Evolutionary conservation across 2,329 filamentous ascomycete genomes (phyloP).

Genomic region (Fusarium sp.): DNA sequence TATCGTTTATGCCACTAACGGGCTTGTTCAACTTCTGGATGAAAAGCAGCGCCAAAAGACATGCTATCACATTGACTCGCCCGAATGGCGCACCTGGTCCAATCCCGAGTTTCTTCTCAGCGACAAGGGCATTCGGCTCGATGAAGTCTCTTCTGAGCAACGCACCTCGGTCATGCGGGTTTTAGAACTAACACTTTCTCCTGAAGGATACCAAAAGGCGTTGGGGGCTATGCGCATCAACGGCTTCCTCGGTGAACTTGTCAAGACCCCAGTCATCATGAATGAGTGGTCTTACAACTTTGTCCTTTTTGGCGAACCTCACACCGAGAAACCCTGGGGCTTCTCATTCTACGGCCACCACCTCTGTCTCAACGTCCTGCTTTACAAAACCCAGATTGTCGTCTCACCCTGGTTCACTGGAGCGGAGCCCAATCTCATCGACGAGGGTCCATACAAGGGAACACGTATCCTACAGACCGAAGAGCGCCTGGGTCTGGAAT

Average conservation of each 20-base stretch:
- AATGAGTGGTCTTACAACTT: constrained; percentile 84
- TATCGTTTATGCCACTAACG: constrained; percentile 65
- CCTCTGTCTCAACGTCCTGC: constrained; percentile 77
- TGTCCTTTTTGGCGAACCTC: constrained; percentile 74
- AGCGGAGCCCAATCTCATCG: neutral
- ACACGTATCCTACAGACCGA: constrained; percentile 75
- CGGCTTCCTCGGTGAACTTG: constrained; percentile 77
- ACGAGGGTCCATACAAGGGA: constrained; percentile 61
- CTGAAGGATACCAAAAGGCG: constrained; percentile 77
- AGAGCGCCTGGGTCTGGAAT: constrained; percentile 69
- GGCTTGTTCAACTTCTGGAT: constrained; percentile 60
- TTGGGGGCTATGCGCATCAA: constrained; percentile 78
- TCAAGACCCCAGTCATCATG: constrained; percentile 70
- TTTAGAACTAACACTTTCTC: constrained; percentile 68
- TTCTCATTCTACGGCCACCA: constrained; percentile 84
- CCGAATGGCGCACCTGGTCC: constrained; percentile 76
- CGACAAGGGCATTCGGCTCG: constrained; percentile 74
- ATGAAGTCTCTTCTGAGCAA: constrained; percentile 61
- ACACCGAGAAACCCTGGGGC: constrained; percentile 71
- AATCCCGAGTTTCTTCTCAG: constrained; percentile 78
- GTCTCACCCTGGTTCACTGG: constrained; percentile 75
- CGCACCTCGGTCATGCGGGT: constrained; percentile 65
- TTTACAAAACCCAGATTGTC: constrained; percentile 73
- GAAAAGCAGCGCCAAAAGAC: constrained; percentile 54
- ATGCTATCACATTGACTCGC: constrained; percentile 64